Conservation (phyloP, 2,329 filamentous ascomycete species). For the Stachybotrys chartarum region DNA sequence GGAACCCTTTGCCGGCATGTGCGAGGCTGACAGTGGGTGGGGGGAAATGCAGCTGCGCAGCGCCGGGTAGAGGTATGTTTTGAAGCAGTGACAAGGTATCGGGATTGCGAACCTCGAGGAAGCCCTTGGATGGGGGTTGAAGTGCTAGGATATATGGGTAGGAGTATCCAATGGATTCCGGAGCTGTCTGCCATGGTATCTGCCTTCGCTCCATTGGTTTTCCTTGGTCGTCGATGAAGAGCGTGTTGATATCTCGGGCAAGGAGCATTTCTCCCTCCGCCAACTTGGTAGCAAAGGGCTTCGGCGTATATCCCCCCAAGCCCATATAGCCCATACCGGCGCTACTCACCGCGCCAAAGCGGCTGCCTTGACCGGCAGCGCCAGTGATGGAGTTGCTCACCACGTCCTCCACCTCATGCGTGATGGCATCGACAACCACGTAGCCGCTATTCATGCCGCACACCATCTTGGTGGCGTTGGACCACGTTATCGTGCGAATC, state of each 20-base stretch:
- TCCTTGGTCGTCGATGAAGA: constrained; percentile 82
- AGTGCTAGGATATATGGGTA: constrained; percentile 92
- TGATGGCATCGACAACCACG: constrained; percentile 77
- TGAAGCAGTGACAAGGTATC: constrained; percentile 87
- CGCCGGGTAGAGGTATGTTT: constrained; percentile 72
- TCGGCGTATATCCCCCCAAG: constrained; percentile 83
- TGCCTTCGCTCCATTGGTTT: constrained; percentile 77
- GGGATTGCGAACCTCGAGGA: constrained; percentile 85
- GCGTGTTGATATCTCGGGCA: constrained; percentile 95
- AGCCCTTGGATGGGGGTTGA: constrained; percentile 75
- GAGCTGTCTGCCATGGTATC: constrained; percentile 84
- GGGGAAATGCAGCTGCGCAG: constrained; percentile 80
- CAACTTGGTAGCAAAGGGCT: constrained; percentile 77
- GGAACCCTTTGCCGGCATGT: constrained; percentile 91
- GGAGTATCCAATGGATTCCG: constrained; percentile 88
- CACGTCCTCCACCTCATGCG: constrained; percentile 68
- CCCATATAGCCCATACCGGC: constrained; percentile 97
- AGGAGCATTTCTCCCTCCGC: constrained; percentile 79
- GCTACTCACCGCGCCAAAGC: constrained; percentile 76
- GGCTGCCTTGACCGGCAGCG: constrained; percentile 54
- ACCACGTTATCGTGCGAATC: constrained; percentile 87
- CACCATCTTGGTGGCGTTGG: constrained; percentile 75
- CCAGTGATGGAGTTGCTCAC: constrained; percentile 67
- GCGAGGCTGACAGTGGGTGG: constrained; percentile 91
- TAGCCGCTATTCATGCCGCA: constrained; percentile 90